Evolutionary conservation across 306 rosid genomes (phyloP).

Genomic region (Begonia loranthoides): DNA sequence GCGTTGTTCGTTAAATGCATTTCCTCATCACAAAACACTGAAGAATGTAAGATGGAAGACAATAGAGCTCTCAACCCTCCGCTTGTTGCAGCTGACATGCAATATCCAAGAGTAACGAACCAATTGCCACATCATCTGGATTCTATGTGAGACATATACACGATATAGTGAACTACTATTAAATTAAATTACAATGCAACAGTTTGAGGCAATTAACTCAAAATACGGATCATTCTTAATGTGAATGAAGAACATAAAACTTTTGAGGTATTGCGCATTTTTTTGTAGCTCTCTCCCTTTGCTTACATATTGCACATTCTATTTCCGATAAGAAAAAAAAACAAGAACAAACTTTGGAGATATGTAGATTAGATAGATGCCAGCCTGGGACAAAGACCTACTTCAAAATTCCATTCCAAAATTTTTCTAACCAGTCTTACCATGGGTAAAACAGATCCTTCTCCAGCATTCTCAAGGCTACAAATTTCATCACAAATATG

Average conservation of each 20-base stretch:
- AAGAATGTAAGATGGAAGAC: conserved; percentile 81
- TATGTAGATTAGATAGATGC: too few species aligned
- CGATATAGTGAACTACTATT: not conserved
- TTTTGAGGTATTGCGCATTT: too few species aligned
- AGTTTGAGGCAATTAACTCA: too few species aligned
- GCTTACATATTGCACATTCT: too few species aligned
- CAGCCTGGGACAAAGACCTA: too few species aligned
- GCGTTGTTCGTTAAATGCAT: conserved; percentile 56
- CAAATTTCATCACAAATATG: conserved; percentile 20
- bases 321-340: too few species aligned
- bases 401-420: too few species aligned
- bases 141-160: not conserved
- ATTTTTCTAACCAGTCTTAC: conserved; percentile 70
- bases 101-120: conserved; percentile 86
- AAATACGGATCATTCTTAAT: too few species aligned
- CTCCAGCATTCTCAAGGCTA: conserved; percentile 97
- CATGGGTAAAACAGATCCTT: conserved; percentile 69
- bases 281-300: too few species aligned
- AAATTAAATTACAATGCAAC: not conserved
- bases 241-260: too few species aligned
- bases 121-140: conserved; percentile 87
- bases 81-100: conserved; percentile 83
- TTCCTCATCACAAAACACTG: conserved; percentile 53
- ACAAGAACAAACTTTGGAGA: too few species aligned
- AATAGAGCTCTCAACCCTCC: conserved; percentile 89